These are phyloP conservation scores for Pseudocercospora cruenta DNA, from an alignment of 2,329 filamentous ascomycete genomes.

Conservation along the genomic window DNA sequence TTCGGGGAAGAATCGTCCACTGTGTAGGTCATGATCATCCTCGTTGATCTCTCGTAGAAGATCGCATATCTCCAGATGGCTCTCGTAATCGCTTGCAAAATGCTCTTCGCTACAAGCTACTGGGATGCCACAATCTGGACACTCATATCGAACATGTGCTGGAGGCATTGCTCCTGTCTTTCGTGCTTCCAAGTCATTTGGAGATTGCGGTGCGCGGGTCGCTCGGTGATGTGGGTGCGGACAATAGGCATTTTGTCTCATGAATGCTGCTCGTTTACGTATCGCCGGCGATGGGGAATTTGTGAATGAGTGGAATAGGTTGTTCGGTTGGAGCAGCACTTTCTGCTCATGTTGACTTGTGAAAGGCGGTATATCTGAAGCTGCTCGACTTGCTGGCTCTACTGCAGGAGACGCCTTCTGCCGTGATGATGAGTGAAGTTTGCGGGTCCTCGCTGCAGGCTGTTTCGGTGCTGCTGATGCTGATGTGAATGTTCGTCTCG, in stretches of 20 bases:
- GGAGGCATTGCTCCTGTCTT: conserved; percentile 67
- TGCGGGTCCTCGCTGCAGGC: conserved; percentile 24
- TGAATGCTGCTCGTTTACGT: conserved; percentile 82
- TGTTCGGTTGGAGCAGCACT: conserved; percentile 66
- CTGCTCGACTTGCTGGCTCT: conserved; percentile 16
- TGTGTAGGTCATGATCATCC: conserved; percentile 92
- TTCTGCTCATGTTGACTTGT: conserved; percentile 30
- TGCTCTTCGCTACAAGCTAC: conserved; percentile 93
- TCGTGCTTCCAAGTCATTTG: conserved; percentile 65
- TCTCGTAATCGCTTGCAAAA: conserved; percentile 94
- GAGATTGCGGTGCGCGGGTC: conserved; percentile 68
- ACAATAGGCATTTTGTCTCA: conserved; percentile 90
- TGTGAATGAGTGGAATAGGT: conserved; percentile 92
- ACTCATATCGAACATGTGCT: conserved; percentile 88
- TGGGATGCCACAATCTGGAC: conserved; percentile 91
- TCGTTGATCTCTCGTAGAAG: conserved; percentile 92
- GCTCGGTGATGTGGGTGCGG: conserved; percentile 85
- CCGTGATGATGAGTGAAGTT: conserved; percentile 28
- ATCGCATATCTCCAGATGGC: conserved; percentile 90
- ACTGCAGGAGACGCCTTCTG: conserved; percentile 27
- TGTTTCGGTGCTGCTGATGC: conserved; percentile 27
- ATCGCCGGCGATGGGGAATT: conserved; percentile 88
- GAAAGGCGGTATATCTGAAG: conserved; percentile 9
- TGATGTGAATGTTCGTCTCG: conserved; percentile 29
- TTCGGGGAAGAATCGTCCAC: conserved; percentile 88